Evolutionary conservation across 2,329 filamentous ascomycete species (phyloP).

Genomic region (Diaporthe citri): DNA sequence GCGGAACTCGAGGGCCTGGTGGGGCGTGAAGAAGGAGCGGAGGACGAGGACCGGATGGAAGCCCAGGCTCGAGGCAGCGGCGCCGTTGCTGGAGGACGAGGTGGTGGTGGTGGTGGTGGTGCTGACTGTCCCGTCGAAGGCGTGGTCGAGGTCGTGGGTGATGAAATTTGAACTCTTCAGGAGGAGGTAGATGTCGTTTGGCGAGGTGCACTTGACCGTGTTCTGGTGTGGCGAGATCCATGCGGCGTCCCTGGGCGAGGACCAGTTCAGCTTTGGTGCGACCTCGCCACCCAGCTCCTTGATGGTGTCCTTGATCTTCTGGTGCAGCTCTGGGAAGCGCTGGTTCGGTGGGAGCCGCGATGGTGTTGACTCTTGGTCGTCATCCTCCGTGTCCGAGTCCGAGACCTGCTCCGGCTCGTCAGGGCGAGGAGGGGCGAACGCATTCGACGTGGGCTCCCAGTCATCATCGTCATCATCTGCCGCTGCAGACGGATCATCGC

Average conservation of each 20-base stretch:
- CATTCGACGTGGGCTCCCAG: constrained; percentile 57
- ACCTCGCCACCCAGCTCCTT: constrained; percentile 86
- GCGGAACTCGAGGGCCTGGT: constrained; percentile 92
- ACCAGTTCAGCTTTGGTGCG: constrained; percentile 97
- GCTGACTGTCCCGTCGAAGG: constrained; percentile 80
- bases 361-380: constrained; percentile 64
- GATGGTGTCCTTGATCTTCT: constrained; percentile 81
- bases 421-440: constrained; percentile 48
- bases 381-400: constrained; percentile 63
- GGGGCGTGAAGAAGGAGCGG: constrained; percentile 87
- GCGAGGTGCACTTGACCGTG: constrained; percentile 87
- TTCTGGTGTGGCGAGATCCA: constrained; percentile 90
- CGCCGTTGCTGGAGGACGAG: constrained; percentile 47
- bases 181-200: constrained; percentile 93
- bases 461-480: constrained; percentile 63
- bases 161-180: constrained; percentile 96
- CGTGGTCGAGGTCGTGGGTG: constrained; percentile 93
- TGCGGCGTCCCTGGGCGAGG: constrained; percentile 92
- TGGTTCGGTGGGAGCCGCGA: constrained; percentile 63
- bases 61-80: constrained; percentile 46
- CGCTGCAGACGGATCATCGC: constrained; percentile 61
- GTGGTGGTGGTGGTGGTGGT: constrained; percentile 48
- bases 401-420: constrained; percentile 59
- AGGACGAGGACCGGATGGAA: constrained; percentile 87
- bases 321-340: constrained; percentile 79